Percentiles rank a stretch among this genome's conserved stretches.
These are phyloP conservation scores for Beauveria medogensis DNA, from an alignment of 2,329 filamentous ascomycete species.

Conservation along the genomic window DNA sequence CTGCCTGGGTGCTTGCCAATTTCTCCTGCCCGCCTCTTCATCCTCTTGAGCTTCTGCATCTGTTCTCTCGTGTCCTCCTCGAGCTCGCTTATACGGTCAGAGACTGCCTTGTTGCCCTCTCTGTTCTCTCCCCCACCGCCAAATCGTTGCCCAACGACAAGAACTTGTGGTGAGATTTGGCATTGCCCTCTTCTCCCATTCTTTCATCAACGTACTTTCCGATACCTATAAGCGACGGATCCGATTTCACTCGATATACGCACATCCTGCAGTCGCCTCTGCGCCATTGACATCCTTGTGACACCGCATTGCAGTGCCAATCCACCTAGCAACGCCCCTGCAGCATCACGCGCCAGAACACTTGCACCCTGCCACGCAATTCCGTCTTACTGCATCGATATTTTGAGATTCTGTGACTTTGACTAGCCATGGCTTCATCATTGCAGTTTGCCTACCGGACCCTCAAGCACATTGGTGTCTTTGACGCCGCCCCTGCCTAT, in stretches of 20 bases:
- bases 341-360: conserved; percentile 12
- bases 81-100: conserved; percentile 9
- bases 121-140: conserved; percentile 6
- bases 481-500: conserved; percentile 87
- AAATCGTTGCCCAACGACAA: conserved; percentile 10
- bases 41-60: conserved; percentile 10
- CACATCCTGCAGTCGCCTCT: conserved; percentile 5
- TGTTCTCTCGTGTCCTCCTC: conserved; percentile 10
- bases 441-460: conserved; percentile 97
- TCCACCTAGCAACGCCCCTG: conserved; percentile 5
- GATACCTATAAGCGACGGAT: conserved; percentile 7
- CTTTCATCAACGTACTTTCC: background rate
- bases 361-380: conserved; percentile 13
- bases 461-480: conserved; percentile 89
- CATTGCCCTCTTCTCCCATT: conserved; percentile 5
- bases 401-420: conserved; percentile 62
- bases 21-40: conserved; percentile 15
- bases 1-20: conserved; percentile 16
- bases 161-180: background rate
- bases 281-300: conserved; percentile 1
- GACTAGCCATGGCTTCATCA: conserved; percentile 85
- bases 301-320: background rate
- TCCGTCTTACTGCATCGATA: conserved; percentile 15
- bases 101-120: conserved; percentile 9
- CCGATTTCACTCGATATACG: conserved; percentile 3